A percentile compares a stretch with the other conserved stretches of the same genome.
phyloP scores from a whole-genome alignment of 805 yeast species.

The Wickerhamomyces chaumierensis region DNA sequence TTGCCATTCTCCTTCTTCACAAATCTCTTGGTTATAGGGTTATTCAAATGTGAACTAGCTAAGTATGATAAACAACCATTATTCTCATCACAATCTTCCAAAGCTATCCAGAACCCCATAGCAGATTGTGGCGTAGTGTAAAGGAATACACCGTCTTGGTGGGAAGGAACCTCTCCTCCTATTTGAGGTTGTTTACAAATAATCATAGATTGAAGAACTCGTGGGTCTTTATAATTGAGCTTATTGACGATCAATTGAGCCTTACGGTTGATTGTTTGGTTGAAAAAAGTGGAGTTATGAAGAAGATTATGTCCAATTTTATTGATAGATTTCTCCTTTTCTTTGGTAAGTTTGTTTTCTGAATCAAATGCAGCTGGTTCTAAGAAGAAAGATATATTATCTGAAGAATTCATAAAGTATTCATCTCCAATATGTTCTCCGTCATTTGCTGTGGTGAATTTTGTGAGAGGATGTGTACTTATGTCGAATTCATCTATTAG shows the following conservation, averaged over 20 bases:
- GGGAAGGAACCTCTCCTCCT: conserved; percentile 67
- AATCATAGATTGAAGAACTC: conserved; percentile 69
- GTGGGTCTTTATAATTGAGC: conserved; percentile 48
- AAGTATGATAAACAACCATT: conserved; percentile 63
- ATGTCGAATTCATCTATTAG: conserved; percentile 41
- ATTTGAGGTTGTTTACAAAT: conserved; percentile 70
- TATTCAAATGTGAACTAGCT: conserved; percentile 59
- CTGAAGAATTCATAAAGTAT: conserved; percentile 59
- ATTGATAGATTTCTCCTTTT: conserved; percentile 50
- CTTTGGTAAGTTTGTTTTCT: conserved; percentile 37
- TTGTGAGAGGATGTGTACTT: conserved; percentile 52
- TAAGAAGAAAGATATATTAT: conserved; percentile 58
- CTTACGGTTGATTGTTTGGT: conserved; percentile 38
- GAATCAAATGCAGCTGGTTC: conserved; percentile 59
- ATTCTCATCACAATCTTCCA: conserved; percentile 54
- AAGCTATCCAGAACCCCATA: conserved; percentile 73
- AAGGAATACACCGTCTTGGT: conserved; percentile 65
- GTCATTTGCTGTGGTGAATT: conserved; percentile 46
- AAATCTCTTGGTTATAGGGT: conserved; percentile 50
- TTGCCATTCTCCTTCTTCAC: conserved; percentile 42
- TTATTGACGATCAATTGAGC: conserved; percentile 40
- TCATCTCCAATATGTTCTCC: conserved; percentile 61
- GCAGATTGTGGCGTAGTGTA: conserved; percentile 64
- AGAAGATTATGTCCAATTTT: conserved; percentile 77
- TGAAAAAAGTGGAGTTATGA: conserved; percentile 36